Evolutionary conservation across 148 eudicot species (phyloP).

Genomic region (Cornus controversa): DNA sequence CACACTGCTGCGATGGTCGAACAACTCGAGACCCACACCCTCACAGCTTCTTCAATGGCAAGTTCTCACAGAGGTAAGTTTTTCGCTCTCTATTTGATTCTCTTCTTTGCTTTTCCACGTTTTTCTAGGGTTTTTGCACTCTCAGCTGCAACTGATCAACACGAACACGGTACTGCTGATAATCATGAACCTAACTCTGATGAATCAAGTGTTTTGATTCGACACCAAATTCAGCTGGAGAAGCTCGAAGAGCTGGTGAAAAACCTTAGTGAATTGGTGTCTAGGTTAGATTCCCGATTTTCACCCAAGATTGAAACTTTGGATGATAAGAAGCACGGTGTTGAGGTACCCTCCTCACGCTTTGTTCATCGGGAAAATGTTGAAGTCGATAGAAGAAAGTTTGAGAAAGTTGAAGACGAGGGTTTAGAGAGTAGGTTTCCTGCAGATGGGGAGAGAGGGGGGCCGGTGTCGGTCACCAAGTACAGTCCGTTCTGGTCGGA

Average conservation of each 20-base stretch:
- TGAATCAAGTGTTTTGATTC: slow-evolving; percentile 16
- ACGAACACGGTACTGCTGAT: slow-evolving; percentile 4
- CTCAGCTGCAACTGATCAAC: slow-evolving; percentile 19
- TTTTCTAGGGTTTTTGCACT: slow-evolving; percentile 35
- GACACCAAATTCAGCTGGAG: slow-evolving; percentile 62
- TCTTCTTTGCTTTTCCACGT: slow-evolving; percentile 10
- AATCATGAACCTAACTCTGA: not conserved
- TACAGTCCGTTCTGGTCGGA: slow-evolving; percentile 86
- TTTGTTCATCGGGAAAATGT: slow-evolving; percentile 6
- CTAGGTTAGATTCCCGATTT: slow-evolving; percentile 64
- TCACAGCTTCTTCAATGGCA: slow-evolving; percentile 22
- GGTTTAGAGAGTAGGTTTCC: slow-evolving; percentile 12
- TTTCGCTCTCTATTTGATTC: slow-evolving; percentile 25
- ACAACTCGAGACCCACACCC: not conserved
- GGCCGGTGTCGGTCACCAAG: slow-evolving; percentile 50
- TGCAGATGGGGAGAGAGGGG: slow-evolving; percentile 24
- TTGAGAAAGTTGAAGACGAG: slow-evolving; percentile 19
- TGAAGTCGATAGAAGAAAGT: slow-evolving; percentile 5
- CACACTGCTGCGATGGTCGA: not conserved
- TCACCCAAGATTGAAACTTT: slow-evolving; percentile 6
- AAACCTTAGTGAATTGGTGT: slow-evolving; percentile 59
- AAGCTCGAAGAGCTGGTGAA: slow-evolving; percentile 65
- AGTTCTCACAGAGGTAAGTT: slow-evolving; percentile 52
- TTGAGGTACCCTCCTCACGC: not conserved
- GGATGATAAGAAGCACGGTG: slow-evolving; percentile 12